Evolutionary conservation across 140 eudicot species (phyloP).

Genomic region (Stevia rebaudiana): DNA sequence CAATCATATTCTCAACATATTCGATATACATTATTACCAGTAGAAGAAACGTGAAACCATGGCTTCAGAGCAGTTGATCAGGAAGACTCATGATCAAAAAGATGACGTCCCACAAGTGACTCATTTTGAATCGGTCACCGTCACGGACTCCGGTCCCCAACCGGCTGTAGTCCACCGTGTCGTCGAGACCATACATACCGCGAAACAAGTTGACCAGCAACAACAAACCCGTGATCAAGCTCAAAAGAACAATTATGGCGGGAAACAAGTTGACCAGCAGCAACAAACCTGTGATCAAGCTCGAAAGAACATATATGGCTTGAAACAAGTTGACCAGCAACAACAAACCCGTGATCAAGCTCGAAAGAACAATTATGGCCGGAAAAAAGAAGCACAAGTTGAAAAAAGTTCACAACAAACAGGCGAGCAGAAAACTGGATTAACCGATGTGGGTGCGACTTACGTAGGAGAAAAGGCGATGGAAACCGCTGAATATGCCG

Average conservation of each 20-base stretch:
- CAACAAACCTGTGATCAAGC: too few species aligned
- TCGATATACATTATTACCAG: background rate
- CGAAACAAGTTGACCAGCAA: too few species aligned
- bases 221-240: too few species aligned
- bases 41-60: conserved; percentile 17
- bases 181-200: background rate
- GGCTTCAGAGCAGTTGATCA: conserved; percentile 47
- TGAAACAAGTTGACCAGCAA: too few species aligned
- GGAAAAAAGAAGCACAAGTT: too few species aligned
- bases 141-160: background rate
- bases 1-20: background rate
- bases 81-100: conserved; percentile 12
- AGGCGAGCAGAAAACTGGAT: too few species aligned
- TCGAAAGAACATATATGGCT: background rate
- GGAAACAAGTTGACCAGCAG: too few species aligned
- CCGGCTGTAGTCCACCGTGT: background rate
- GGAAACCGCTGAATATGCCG: too few species aligned
- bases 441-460: too few species aligned
- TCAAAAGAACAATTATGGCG: background rate
- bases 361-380: background rate
- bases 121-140: conserved; percentile 50
- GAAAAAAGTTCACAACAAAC: too few species aligned
- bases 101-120: conserved; percentile 26
- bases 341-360: too few species aligned
- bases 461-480: too few species aligned